Evolutionary conservation across 257 asterid genomes (phyloP), one percentile per base, ranked within the genome.

Genomic region (Capsicum baccatum): DNA sequence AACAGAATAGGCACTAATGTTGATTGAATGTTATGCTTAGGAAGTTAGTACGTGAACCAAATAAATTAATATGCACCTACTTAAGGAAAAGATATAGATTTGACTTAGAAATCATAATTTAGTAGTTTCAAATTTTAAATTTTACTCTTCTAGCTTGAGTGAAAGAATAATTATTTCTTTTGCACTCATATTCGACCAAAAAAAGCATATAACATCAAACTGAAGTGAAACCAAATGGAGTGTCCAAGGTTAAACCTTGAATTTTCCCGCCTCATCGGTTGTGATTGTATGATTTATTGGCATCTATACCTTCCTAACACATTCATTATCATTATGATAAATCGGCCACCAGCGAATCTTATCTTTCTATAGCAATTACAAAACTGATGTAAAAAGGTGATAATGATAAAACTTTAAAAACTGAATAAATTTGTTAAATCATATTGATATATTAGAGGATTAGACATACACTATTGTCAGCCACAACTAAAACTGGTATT

Each of bases 231-330:
- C 70, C 13, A 57, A 26, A 39, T 35, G 37, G 48, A 84, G 83
- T 79, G 42, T 54, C 83, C 71, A 70, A 82, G 19, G 79, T 42
- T 85, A 59, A 68, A 96, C 99, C 99, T 96, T 96, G 89, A 91
- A 84, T 42, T 89, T 94, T 80, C 87, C 88, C 63, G 92, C 85
- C 88, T 94, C 99, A 48, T 94, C 97, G 48, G 89, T 87, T 85
- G 95, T 91, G 85, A 91, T 84, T 48, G 97, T 90, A 89, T 97
- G 90, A 83, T 89, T 91, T n/a, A 92, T 88, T 80, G 92, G 92
- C 79, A 96, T 97, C 86, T 94, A 94, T 88, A 92, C 93, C 89
- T 96, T 96, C 81, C 99, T 98, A 8, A 94, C 91, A 85, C 99
- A 96, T 88, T 94, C 98, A 69, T 92, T 82, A 84, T 94, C 97